Percentiles rank a stretch among this genome's conserved stretches.
These are phyloP conservation scores for Phytopythium chamaehyphon DNA, from an alignment of 352 stramenopile genomes.

Conservation along the genomic window DNA sequence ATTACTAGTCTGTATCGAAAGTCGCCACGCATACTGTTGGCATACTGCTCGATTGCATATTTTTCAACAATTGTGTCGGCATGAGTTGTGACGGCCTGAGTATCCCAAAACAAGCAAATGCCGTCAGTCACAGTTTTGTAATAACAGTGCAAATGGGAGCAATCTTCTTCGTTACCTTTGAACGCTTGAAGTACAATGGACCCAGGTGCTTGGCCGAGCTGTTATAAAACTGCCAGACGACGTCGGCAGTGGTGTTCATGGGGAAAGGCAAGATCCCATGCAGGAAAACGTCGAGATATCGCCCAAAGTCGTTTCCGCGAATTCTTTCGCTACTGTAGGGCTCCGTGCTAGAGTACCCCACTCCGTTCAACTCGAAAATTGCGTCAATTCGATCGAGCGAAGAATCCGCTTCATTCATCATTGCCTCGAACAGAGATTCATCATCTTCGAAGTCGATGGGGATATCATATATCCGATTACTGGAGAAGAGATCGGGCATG, in stretches of 20 bases:
- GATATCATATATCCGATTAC: too few relatives aligned
- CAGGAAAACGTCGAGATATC: conserved; percentile 31
- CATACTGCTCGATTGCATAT: conserved; percentile 23
- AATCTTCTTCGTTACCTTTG: too few relatives aligned
- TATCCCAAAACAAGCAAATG: background rate
- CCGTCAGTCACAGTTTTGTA: background rate
- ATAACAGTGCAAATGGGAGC: too few relatives aligned
- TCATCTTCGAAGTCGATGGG: too few relatives aligned
- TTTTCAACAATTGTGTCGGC: conserved; percentile 21
- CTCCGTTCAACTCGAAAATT: conserved; percentile 12
- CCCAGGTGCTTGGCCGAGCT: conserved; percentile 25
- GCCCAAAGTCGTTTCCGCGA: conserved; percentile 18
- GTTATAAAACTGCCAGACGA: conserved; percentile 33
- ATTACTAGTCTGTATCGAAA: conserved; percentile 50
- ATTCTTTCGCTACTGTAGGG: conserved; percentile 12
- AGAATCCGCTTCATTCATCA: conserved; percentile 9
- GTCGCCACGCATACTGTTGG: conserved; percentile 17
- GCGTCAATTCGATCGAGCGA: conserved; percentile 9
- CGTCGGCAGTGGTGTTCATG: conserved; percentile 17
- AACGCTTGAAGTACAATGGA: conserved; percentile 28
- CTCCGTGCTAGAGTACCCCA: background rate
- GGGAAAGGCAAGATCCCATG: conserved; percentile 37
- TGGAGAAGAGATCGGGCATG: too few relatives aligned
- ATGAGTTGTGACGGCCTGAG: background rate
- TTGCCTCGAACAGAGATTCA: conserved; percentile 10